These are phyloP conservation scores for Quillaja saponaria DNA, from an alignment of 306 rosid species.

Conservation along the genomic window DNA sequence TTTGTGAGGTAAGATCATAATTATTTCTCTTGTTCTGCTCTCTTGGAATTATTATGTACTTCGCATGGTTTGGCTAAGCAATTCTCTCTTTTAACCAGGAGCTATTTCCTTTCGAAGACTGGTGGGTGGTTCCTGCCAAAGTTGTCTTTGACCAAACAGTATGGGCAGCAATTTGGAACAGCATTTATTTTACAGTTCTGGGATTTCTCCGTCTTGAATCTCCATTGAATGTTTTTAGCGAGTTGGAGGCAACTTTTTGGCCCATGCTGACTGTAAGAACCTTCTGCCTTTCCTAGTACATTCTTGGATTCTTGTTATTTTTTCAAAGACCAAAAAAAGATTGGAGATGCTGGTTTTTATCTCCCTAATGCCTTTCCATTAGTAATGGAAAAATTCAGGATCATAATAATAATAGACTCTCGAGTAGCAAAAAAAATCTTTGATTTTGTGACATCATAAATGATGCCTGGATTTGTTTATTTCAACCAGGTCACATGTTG, in stretches of 20 bases:
- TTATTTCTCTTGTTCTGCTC: conserved; percentile 1
- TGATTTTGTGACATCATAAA: too few relatives aligned
- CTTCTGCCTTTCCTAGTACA: conserved; percentile 28
- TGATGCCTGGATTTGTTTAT: too few relatives aligned
- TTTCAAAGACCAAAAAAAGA: conserved; percentile 3
- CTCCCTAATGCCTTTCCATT: too few relatives aligned
- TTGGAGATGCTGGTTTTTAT: not conserved
- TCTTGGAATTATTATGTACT: conserved; percentile 13
- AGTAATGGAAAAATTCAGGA: not conserved
- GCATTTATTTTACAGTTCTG: conserved; percentile 73
- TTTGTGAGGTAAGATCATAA: conserved; percentile 70
- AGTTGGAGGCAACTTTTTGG: conserved; percentile 74
- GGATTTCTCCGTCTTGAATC: conserved; percentile 81
- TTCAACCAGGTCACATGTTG: too few relatives aligned
- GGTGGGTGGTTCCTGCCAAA: conserved; percentile 99
- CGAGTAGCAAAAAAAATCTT: too few relatives aligned
- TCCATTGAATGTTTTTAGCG: conserved; percentile 67
- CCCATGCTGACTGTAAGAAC: conserved; percentile 85
- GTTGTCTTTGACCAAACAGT: conserved; percentile 86
- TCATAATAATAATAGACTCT: not conserved
- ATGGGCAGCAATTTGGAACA: conserved; percentile 97
- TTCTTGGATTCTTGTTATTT: not conserved
- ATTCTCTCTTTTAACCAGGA: conserved; percentile 48
- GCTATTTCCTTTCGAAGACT: conserved; percentile 86
- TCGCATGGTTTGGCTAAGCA: conserved; percentile 16